Evolutionary conservation across 352 stramenopile genomes (phyloP).

Genomic region (Paralagenidium karlingii): DNA sequence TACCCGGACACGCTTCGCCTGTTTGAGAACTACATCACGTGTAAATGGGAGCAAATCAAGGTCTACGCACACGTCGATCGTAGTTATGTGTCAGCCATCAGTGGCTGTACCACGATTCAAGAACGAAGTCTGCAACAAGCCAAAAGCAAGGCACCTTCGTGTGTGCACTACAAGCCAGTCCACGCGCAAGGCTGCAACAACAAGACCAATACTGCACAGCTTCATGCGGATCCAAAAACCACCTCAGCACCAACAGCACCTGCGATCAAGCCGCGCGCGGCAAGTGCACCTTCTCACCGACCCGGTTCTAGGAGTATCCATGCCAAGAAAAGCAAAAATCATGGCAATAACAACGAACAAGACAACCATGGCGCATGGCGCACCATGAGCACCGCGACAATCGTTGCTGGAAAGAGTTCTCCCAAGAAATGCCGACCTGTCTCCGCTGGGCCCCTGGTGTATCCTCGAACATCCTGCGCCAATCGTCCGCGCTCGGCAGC

Average conservation of each 20-base stretch:
- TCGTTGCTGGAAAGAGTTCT: constrained; percentile 28
- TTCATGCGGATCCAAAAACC: not conserved
- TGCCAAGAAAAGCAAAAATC: not conserved
- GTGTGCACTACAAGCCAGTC: too few relatives aligned
- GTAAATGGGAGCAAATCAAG: constrained; percentile 42
- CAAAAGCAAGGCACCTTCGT: constrained; percentile 37
- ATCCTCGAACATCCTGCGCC: too few relatives aligned
- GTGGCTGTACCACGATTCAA: constrained; percentile 30
- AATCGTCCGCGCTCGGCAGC: too few relatives aligned
- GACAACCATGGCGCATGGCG: constrained; percentile 8
- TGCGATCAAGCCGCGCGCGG: too few relatives aligned
- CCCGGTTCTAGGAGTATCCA: too few relatives aligned
- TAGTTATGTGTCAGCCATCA: constrained; percentile 57
- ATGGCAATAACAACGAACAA: constrained; percentile 3
- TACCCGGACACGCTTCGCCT: constrained; percentile 37
- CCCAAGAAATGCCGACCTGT: constrained; percentile 52
- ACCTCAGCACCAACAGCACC: constrained; percentile 3
- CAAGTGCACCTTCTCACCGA: too few relatives aligned
- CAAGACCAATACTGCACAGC: too few relatives aligned
- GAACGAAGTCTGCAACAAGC: constrained; percentile 28
- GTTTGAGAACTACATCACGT: constrained; percentile 42
- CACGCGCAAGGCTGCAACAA: too few relatives aligned
- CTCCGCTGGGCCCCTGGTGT: constrained; percentile 46
- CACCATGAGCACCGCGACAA: constrained; percentile 4
- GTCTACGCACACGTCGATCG: constrained; percentile 61